Base-by-base conservation (phyloP, 352 stramenopile species). In the Phytophthora kernoviae region DNA sequence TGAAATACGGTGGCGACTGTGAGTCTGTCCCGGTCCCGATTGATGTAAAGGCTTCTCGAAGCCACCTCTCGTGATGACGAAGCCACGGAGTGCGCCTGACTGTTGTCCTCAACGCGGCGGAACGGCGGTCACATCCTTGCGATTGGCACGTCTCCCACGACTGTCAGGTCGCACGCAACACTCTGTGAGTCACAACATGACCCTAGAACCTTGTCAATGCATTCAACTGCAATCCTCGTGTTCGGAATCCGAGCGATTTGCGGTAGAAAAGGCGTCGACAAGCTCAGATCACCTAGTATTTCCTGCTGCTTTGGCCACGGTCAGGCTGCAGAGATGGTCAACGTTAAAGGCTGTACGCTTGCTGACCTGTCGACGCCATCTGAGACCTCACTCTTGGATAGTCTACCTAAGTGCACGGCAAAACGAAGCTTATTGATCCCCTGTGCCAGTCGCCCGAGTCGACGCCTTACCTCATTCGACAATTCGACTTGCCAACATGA, bases 401-500 rank as follows among this genome's bases (percentile, higher is more conserved):
- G 53, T 45, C 53, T 26, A 49, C 8, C 22, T 1, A 15, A 30
- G 24, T 7, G 24, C 24, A 22, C 12, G 37, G 34, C 34, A 41
- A 17, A 3, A 3, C 6, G 6, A 30, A 30, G 6, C 6, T 30
- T 30, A 30, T 3, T 30, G 24, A 3, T 30, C 24, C 24, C 24
- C 24, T 30, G 24, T 7, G 24, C 24, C 24, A 30, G 24, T 30
- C 24, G 24, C 24, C 24, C 24, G 6, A n/a, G 34, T 41, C 34
- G 18, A 39, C 33, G 42, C 24, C 24, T 30, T 30, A 47, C 17
- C 33, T 60, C 57, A 65, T 60, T 66, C 18, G 34, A n/a, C 27
- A 50, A 61, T 66, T 60, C 36, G 20, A 49, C 44, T 61, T 24
- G 32, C 24, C 2, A 8, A 3, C 30, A 62, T 63, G 46, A 48